A percentile compares a stretch with the other conserved stretches of the same genome.
Evolutionary conservation across 768 basidiomycete genomes (phyloP).

Genomic region (Boletellus ananiceps): DNA sequence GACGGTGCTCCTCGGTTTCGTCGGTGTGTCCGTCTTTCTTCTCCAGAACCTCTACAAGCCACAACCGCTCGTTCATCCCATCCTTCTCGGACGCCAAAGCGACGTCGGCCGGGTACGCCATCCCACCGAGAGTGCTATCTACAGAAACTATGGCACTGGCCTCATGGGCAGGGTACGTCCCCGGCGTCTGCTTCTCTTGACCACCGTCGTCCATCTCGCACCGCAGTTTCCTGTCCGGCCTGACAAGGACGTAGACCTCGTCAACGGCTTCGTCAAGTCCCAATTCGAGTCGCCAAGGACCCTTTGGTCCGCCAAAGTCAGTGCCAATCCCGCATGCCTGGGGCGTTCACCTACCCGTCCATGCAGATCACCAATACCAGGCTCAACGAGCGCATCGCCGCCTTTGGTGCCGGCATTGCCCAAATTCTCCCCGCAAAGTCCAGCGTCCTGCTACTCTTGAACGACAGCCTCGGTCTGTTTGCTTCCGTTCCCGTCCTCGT

Average conservation of each 20-base stretch:
- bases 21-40: conserved; percentile 71
- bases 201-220: neutral
- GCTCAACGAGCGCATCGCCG: conserved; percentile 64
- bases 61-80: conserved; percentile 87
- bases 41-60: conserved; percentile 76
- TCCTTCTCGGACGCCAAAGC: conserved; percentile 87
- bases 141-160: conserved; percentile 87
- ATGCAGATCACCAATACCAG: conserved; percentile 68
- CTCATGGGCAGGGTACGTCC: conserved; percentile 69
- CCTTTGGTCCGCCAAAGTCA: conserved; percentile 75
- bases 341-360: neutral
- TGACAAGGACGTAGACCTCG: conserved; percentile 61
- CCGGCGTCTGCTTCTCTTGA: conserved; percentile 22
- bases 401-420: conserved; percentile 71
- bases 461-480: conserved; percentile 67
- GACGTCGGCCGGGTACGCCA: conserved; percentile 82
- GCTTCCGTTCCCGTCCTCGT: neutral
- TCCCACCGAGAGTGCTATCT: conserved; percentile 78
- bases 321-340: conserved; percentile 7
- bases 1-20: conserved; percentile 71
- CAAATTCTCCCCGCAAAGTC: conserved; percentile 54
- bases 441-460: conserved; percentile 69
- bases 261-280: conserved; percentile 62
- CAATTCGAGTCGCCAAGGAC: conserved; percentile 66
- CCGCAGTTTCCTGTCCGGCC: conserved; percentile 70